These are phyloP conservation scores for Sclerotinia trifoliorum DNA, from an alignment of 2,329 filamentous ascomycete genomes.

Conservation along the genomic window DNA sequence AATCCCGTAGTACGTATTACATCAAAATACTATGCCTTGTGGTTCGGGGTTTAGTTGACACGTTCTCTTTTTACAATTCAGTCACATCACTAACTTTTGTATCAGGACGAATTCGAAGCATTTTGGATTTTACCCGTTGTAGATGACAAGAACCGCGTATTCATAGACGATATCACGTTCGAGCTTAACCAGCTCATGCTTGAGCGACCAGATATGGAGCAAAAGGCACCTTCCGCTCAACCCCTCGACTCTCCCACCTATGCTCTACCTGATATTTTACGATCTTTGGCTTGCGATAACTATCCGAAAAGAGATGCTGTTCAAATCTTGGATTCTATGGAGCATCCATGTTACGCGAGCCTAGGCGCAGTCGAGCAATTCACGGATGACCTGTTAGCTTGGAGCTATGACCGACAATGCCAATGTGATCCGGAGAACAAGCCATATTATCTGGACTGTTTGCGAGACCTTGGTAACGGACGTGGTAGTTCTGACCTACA, in stretches of 20 bases:
- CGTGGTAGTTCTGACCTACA: conserved; percentile 53
- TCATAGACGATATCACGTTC: conserved; percentile 59
- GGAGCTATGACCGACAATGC: conserved; percentile 61
- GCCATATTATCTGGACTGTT: conserved; percentile 63
- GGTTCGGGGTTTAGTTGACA: conserved; percentile 1
- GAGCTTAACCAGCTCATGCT: conserved; percentile 47
- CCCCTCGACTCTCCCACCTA: conserved; percentile 23
- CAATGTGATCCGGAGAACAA: conserved; percentile 53
- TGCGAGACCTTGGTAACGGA: conserved; percentile 57
- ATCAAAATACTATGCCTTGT: not conserved
- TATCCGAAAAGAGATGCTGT: conserved; percentile 35
- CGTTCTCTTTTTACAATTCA: not conserved
- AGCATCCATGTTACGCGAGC: conserved; percentile 53
- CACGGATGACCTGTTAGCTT: conserved; percentile 58
- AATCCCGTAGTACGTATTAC: conserved; percentile 42
- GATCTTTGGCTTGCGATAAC: conserved; percentile 35
- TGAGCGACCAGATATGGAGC: conserved; percentile 29
- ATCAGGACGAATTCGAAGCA: conserved; percentile 33
- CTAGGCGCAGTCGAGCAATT: conserved; percentile 63
- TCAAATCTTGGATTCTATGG: conserved; percentile 41
- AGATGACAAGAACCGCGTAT: conserved; percentile 32
- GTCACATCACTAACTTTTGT: conserved; percentile 19
- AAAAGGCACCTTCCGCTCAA: conserved; percentile 17
- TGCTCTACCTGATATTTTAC: conserved; percentile 34
- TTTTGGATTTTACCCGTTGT: conserved; percentile 40